phyloP scores from a whole-genome alignment of 2,329 filamentous ascomycete species.

The Trichophyton schoenleinii region DNA sequence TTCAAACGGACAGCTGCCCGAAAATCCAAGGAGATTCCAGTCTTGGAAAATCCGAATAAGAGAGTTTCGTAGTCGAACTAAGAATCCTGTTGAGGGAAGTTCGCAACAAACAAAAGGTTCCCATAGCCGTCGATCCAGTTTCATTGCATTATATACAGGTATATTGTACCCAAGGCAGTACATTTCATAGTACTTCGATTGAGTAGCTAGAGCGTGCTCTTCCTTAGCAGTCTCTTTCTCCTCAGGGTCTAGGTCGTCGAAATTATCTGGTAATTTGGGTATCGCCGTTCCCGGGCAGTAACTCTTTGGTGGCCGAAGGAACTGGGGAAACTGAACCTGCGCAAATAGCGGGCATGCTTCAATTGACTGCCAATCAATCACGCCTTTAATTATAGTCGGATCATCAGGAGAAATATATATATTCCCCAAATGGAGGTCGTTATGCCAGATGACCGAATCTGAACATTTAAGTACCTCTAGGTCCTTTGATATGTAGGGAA shows the following conservation, averaged over 20 bases:
- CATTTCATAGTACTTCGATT: constrained; percentile 20
- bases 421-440: background rate
- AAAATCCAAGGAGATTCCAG: constrained; percentile 3
- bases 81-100: background rate
- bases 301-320: constrained; percentile 20
- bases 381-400: constrained; percentile 12
- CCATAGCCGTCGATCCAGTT: constrained; percentile 11
- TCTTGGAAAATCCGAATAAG: background rate
- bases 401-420: too few relatives aligned
- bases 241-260: constrained; percentile 9
- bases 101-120: constrained; percentile 14
- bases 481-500: too few relatives aligned
- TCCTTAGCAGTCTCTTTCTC: constrained; percentile 6
- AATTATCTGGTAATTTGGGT: constrained; percentile 14
- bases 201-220: constrained; percentile 5
- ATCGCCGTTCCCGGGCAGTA: constrained; percentile 16
- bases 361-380: constrained; percentile 34
- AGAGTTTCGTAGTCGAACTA: background rate
- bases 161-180: constrained; percentile 15
- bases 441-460: too few relatives aligned
- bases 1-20: constrained; percentile 1
- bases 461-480: constrained; percentile 9
- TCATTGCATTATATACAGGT: constrained; percentile 14
- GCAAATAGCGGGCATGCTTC: constrained; percentile 21
- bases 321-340: constrained; percentile 13